Evolutionary conservation across 2,329 filamentous ascomycete genomes (phyloP).

Genomic region (Colletotrichum cuscutae): DNA sequence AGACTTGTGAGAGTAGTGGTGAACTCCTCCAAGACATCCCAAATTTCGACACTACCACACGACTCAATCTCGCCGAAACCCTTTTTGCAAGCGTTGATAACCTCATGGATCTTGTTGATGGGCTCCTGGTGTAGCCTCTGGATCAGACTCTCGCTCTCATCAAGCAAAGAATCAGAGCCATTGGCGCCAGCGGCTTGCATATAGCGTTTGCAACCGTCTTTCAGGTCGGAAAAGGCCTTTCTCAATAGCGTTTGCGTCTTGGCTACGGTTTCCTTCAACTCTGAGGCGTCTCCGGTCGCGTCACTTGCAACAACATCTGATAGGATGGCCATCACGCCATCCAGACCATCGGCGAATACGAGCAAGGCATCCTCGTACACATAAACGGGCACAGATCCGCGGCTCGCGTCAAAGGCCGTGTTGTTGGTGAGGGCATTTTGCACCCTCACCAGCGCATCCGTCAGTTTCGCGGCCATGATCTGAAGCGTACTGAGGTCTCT

Average conservation of each 20-base stretch:
- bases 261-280: background rate
- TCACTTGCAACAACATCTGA: background rate
- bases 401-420: slow-evolving; percentile 18
- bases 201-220: slow-evolving; percentile 14
- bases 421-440: slow-evolving; percentile 31
- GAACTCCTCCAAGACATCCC: background rate
- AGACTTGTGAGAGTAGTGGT: too few relatives aligned
- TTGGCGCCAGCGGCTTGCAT: background rate
- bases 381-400: slow-evolving; percentile 18
- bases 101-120: slow-evolving; percentile 1
- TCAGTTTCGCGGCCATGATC: background rate
- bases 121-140: slow-evolving; percentile 1
- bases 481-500: background rate
- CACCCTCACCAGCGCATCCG: slow-evolving; percentile 2
- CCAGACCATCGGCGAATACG: slow-evolving; percentile 18
- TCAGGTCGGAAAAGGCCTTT: slow-evolving; percentile 7
- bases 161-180: background rate
- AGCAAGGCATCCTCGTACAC: slow-evolving; percentile 28
- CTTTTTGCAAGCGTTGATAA: slow-evolving; percentile 15
- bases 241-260: slow-evolving; percentile 10
- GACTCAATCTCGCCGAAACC: background rate
- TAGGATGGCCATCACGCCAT: background rate
- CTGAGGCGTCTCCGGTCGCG: background rate
- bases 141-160: background rate
- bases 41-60: background rate